These are phyloP conservation scores for Russula griseocarnosa DNA, from an alignment of 768 basidiomycete species.

Conservation along the genomic window DNA sequence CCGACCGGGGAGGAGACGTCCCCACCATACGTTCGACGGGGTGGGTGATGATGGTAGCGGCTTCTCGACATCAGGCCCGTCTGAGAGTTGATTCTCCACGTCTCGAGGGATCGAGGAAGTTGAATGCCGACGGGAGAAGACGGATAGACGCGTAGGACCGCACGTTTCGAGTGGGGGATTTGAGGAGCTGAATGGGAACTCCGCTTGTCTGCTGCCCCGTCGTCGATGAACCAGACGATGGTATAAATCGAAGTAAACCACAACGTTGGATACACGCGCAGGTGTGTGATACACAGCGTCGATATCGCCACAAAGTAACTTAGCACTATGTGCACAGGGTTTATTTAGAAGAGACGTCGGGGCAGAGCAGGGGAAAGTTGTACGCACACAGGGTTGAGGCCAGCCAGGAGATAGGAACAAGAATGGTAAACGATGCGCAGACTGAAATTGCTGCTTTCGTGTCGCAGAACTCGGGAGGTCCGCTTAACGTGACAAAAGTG, in stretches of 20 bases:
- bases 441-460: constrained; percentile 26
- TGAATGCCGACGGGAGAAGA: constrained; percentile 27
- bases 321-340: constrained; percentile 37
- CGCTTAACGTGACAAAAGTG: constrained; percentile 45
- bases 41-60: constrained; percentile 8
- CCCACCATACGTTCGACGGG: constrained; percentile 13
- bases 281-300: constrained; percentile 46
- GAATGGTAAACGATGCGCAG: constrained; percentile 34
- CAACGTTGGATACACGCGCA: constrained; percentile 41
- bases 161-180: constrained; percentile 25
- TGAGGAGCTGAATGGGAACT: constrained; percentile 10
- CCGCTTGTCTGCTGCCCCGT: constrained; percentile 2
- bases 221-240: constrained; percentile 54
- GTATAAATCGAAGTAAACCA: constrained; percentile 52
- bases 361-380: background rate
- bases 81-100: constrained; percentile 12
- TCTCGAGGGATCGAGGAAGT: constrained; percentile 20
- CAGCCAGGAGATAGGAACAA: constrained; percentile 34
- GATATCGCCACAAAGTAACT: constrained; percentile 55
- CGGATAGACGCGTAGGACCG: constrained; percentile 19
- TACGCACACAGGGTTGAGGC: constrained; percentile 33
- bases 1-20: constrained; percentile 18
- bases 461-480: constrained; percentile 40
- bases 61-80: constrained; percentile 1
- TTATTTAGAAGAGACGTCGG: background rate